Conservation (phyloP, 306 rosid genomes). For the Quercus berberidifolia region DNA sequence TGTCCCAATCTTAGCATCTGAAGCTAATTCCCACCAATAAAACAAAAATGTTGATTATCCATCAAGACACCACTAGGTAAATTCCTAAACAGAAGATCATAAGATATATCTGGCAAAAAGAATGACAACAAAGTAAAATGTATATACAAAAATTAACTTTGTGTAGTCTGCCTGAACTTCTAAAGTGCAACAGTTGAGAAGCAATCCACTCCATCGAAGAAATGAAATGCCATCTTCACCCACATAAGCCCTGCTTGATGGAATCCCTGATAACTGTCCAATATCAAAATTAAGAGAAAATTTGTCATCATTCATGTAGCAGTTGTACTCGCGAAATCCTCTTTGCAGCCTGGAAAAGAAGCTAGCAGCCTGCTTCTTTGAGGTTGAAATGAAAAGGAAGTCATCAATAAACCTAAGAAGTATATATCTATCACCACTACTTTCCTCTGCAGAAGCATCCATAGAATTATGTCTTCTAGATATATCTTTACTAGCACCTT, state of each 20-base stretch:
- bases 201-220: conserved; percentile 89
- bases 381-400: conserved; percentile 76
- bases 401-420: conserved; percentile 76
- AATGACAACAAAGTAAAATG: neutral
- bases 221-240: conserved; percentile 61
- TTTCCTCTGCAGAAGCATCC: conserved; percentile 17
- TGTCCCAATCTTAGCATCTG: no score
- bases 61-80: neutral
- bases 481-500: conserved; percentile 15
- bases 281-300: conserved; percentile 61
- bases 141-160: conserved; percentile 37
- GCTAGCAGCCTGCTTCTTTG: conserved; percentile 65
- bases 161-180: conserved; percentile 60
- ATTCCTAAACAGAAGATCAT: no score
- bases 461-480: neutral
- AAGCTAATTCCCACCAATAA: neutral
- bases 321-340: no score
- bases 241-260: conserved; percentile 42
- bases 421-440: conserved; percentile 7
- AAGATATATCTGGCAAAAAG: no score
- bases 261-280: conserved; percentile 25
- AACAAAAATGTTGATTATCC: neutral
- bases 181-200: conserved; percentile 50
- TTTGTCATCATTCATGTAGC: no score
- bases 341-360: no score